Conservation (phyloP, 495 filamentous ascomycete species). For the Chaetomidium leptoderma region DNA sequence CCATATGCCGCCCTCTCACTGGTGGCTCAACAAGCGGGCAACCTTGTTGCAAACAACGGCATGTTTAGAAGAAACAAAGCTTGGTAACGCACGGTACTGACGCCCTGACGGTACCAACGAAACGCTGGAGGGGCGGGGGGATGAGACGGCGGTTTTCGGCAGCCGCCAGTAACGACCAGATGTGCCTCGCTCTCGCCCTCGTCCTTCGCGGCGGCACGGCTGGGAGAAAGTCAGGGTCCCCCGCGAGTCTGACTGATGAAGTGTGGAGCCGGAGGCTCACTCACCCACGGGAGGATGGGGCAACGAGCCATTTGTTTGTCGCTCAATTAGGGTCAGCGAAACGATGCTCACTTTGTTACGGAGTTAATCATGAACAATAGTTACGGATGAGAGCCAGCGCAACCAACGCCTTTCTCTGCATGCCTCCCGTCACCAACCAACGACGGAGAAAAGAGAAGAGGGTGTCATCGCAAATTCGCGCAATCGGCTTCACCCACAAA, state of each 20-base stretch:
- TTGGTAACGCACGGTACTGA: not conserved
- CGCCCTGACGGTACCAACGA: not conserved
- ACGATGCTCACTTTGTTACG: too few species aligned
- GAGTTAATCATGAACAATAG: too few species aligned
- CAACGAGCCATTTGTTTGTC: slow-evolving; percentile 23
- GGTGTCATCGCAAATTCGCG: slow-evolving; percentile 9
- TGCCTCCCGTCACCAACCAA: not conserved
- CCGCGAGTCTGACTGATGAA: slow-evolving; percentile 15
- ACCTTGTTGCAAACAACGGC: slow-evolving; percentile 8
- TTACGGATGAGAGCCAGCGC: not conserved
- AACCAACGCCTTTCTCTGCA: not conserved
- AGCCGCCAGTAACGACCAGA: not conserved
- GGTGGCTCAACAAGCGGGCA: slow-evolving; percentile 5
- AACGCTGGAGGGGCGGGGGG: not conserved
- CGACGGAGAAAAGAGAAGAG: not conserved
- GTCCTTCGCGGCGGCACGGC: slow-evolving; percentile 20
- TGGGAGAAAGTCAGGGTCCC: slow-evolving; percentile 9
- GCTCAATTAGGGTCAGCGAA: slow-evolving; percentile 12
- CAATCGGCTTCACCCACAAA: not conserved
- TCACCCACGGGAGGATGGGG: slow-evolving; percentile 16
- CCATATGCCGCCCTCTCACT: slow-evolving; percentile 15
- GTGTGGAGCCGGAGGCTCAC: slow-evolving; percentile 17
- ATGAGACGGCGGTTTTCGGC: not conserved
- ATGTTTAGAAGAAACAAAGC: slow-evolving; percentile 1
- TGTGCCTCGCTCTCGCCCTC: slow-evolving; percentile 14